A percentile compares a stretch with the other conserved stretches of the same genome.
These are phyloP conservation scores for Lyophyllum semitale DNA, from an alignment of 768 basidiomycete genomes.

Conservation along the genomic window DNA sequence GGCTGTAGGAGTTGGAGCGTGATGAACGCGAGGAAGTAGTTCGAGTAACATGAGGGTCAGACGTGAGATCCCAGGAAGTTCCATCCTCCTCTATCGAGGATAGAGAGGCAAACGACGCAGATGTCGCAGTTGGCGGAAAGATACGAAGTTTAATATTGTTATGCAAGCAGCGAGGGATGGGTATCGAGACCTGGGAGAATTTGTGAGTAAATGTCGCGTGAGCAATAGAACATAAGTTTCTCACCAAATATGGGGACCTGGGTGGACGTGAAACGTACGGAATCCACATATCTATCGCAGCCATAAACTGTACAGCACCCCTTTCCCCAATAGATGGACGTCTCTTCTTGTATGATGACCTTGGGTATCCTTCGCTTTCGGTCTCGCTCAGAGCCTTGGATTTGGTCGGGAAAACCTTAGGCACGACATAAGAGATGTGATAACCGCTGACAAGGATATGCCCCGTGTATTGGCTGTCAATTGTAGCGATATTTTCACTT, in stretches of 20 bases:
- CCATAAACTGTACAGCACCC: conserved; percentile 74
- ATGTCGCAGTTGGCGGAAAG: conserved; percentile 58
- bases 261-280: conserved; percentile 71
- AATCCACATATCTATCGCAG: conserved; percentile 74
- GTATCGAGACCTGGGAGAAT: conserved; percentile 64
- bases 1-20: conserved; percentile 61
- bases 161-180: conserved; percentile 75
- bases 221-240: conserved; percentile 19
- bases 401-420: conserved; percentile 57
- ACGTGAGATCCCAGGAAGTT: conserved; percentile 72
- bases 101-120: conserved; percentile 69
- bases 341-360: conserved; percentile 37
- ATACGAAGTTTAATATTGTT: conserved; percentile 76
- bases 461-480: conserved; percentile 73
- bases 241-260: conserved; percentile 71
- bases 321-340: conserved; percentile 62
- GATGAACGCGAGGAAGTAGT: conserved; percentile 45
- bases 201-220: conserved; percentile 2
- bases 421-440: conserved; percentile 74
- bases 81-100: conserved; percentile 76
- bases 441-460: conserved; percentile 78
- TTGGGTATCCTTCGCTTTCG: conserved; percentile 28
- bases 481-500: conserved; percentile 36
- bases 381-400: conserved; percentile 24
- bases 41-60: conserved; percentile 76